A percentile compares a stretch with the other conserved stretches of the same genome.
These are phyloP conservation scores for Saccharomycopsis fermentans DNA, from an alignment of 805 yeast genomes.

Conservation along the genomic window DNA sequence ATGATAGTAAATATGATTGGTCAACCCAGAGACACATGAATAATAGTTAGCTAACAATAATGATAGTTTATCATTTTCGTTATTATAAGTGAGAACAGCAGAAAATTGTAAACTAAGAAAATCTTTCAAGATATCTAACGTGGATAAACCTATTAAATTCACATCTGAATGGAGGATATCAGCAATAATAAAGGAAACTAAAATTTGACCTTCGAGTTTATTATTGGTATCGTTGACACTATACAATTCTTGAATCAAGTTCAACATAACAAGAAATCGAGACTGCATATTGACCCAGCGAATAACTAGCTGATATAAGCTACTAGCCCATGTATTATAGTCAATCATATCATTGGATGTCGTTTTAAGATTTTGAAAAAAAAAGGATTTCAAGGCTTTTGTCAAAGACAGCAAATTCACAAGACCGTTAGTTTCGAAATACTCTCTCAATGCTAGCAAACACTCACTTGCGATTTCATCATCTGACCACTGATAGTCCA, in stretches of 20 bases:
- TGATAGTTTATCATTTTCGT: not conserved
- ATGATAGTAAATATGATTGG: constrained; percentile 71
- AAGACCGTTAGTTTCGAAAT: constrained; percentile 55
- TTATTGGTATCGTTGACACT: constrained; percentile 2
- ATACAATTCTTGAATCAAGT: constrained; percentile 31
- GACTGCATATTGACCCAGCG: constrained; percentile 75
- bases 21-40: constrained; percentile 55
- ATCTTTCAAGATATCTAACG: constrained; percentile 63
- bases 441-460: constrained; percentile 38
- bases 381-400: constrained; percentile 37
- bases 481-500: constrained; percentile 12
- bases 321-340: constrained; percentile 38
- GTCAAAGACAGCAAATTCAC: constrained; percentile 52
- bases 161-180: constrained; percentile 67
- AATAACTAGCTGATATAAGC: constrained; percentile 53
- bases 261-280: constrained; percentile 52
- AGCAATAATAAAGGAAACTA: constrained; percentile 36
- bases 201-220: constrained; percentile 25
- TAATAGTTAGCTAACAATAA: constrained; percentile 21
- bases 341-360: not conserved
- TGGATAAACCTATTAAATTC: constrained; percentile 79
- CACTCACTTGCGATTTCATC: constrained; percentile 20
- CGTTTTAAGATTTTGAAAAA: constrained; percentile 27
- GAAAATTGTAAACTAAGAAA: constrained; percentile 39
- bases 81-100: constrained; percentile 10